phyloP scores from a whole-genome alignment of 805 yeast genomes.

The Candida sonorensis region DNA sequence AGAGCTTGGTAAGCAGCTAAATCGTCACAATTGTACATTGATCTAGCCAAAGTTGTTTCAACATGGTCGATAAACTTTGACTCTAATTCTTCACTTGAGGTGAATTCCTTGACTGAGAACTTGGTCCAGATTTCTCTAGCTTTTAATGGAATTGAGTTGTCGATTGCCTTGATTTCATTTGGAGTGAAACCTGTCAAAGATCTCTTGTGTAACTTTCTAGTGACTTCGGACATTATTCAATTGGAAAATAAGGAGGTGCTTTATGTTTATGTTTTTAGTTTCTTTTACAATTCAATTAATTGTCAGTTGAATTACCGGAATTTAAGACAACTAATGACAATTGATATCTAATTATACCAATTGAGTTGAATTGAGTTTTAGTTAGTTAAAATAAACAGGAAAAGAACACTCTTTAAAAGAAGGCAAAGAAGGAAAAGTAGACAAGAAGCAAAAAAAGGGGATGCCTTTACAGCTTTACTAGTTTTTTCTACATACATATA shows the following conservation, averaged over 20 bases:
- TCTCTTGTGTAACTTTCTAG: constrained; percentile 43
- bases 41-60: constrained; percentile 86
- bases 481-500: too few relatives aligned
- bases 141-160: constrained; percentile 70
- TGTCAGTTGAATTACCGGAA: too few relatives aligned
- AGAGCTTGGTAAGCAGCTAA: constrained; percentile 92
- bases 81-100: constrained; percentile 53
- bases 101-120: constrained; percentile 48
- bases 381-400: too few relatives aligned
- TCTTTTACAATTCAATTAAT: too few relatives aligned
- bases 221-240: constrained; percentile 1
- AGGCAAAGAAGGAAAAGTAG: too few relatives aligned
- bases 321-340: too few relatives aligned
- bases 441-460: too few relatives aligned
- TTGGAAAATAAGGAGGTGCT: background rate
- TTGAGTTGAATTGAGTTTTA: too few relatives aligned
- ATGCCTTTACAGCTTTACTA: too few relatives aligned
- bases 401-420: too few relatives aligned
- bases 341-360: too few relatives aligned
- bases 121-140: constrained; percentile 76
- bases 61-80: constrained; percentile 72
- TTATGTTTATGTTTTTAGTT: too few relatives aligned
- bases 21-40: constrained; percentile 85
- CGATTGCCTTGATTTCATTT: constrained; percentile 77
- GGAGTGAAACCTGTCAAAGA: constrained; percentile 90